Evolutionary conservation across 2,329 filamentous ascomycete genomes (phyloP).

Genomic region (Colletotrichum ledebouriae): DNA sequence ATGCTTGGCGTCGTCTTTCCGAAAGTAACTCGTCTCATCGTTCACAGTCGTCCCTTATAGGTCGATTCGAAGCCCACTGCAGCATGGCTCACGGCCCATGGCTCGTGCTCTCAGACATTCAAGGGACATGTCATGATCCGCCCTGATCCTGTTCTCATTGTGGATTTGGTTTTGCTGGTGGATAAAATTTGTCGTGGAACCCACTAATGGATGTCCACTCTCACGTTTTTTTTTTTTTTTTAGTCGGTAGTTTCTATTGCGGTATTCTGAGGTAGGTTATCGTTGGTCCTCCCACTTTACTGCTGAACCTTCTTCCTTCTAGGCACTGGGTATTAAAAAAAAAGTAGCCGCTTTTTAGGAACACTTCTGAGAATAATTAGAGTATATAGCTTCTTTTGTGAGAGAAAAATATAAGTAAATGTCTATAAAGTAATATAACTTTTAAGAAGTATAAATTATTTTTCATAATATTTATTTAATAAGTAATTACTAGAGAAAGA

Average conservation of each 20-base stretch:
- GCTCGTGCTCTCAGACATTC: not conserved
- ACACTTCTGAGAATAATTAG: too few species aligned
- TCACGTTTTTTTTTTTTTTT: slow-evolving; percentile 11
- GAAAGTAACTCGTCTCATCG: not conserved
- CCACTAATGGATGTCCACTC: slow-evolving; percentile 16
- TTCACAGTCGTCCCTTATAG: not conserved
- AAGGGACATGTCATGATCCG: not conserved
- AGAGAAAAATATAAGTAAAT: too few species aligned
- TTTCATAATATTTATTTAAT: too few species aligned
- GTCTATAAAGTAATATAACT: too few species aligned
- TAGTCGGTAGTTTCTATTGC: too few species aligned
- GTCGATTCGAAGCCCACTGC: not conserved
- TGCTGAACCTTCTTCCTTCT: slow-evolving; percentile 10
- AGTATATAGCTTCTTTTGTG: too few species aligned
- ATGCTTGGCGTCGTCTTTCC: not conserved
- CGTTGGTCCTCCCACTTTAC: slow-evolving; percentile 9
- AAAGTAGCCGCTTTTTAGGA: too few species aligned
- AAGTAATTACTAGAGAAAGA: too few species aligned
- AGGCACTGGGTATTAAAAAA: too few species aligned
- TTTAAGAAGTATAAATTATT: too few species aligned
- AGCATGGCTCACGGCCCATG: slow-evolving; percentile 6
- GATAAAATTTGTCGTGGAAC: not conserved
- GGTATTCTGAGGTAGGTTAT: too few species aligned
- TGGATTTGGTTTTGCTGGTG: slow-evolving; percentile 2
- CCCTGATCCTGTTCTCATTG: not conserved